Conservation (phyloP, 208 protist species). For the Vickermania spadyakhi region DNA sequence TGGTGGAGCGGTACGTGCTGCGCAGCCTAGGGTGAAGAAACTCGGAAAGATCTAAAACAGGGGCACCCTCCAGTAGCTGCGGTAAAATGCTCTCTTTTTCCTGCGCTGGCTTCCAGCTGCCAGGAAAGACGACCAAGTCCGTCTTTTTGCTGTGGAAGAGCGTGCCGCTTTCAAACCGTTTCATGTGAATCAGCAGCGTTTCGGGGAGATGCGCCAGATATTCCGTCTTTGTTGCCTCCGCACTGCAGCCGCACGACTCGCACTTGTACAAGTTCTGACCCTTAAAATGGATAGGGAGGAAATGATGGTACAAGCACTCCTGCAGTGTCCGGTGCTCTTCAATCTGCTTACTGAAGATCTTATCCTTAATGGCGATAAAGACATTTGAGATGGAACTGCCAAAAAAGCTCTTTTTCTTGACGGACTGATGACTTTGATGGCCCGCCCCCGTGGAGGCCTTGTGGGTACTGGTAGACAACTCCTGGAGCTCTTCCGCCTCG, state of each 20-base stretch:
- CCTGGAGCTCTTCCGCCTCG: neutral
- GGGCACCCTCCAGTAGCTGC: neutral
- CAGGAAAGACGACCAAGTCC: slow-evolving; percentile 71
- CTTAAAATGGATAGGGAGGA: slow-evolving; percentile 48
- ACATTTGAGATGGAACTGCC: slow-evolving; percentile 10
- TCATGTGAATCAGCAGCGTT: slow-evolving; percentile 82
- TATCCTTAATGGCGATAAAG: slow-evolving; percentile 9
- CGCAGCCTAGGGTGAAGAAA: neutral
- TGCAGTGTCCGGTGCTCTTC: slow-evolving; percentile 64
- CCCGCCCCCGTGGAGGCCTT: neutral
- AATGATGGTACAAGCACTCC: slow-evolving; percentile 87
- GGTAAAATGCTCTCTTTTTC: neutral
- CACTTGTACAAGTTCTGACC: slow-evolving; percentile 76
- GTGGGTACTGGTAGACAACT: neutral
- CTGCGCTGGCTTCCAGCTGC: slow-evolving; percentile 40
- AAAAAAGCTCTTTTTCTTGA: neutral
- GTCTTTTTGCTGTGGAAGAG: slow-evolving; percentile 80
- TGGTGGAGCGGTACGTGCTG: neutral
- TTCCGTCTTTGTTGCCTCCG: slow-evolving; percentile 70
- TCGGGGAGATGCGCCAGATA: slow-evolving; percentile 66
- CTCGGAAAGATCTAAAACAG: neutral
- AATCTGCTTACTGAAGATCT: neutral
- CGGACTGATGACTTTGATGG: neutral
- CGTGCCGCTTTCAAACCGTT: slow-evolving; percentile 64
- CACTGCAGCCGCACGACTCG: slow-evolving; percentile 42